Base-by-base conservation (phyloP, 305 asterid species). In the Fraxinus angustifolia region DNA sequence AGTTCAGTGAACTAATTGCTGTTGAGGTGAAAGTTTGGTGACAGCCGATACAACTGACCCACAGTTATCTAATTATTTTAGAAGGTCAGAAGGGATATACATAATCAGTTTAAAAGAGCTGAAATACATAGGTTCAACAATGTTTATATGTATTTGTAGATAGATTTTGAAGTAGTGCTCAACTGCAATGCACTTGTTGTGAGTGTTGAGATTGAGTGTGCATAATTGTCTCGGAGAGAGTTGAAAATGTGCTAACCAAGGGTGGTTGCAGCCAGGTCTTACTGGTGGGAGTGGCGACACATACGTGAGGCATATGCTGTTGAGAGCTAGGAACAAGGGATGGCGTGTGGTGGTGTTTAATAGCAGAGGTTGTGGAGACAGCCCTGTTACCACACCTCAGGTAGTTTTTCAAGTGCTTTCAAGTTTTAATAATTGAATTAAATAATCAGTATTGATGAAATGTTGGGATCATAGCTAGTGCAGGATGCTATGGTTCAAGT, bases 381-480 rank as follows among this genome's bases (percentile, higher is more conserved):
- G 97, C 89, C 99, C 99, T 34, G 97, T 96, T 67, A 94, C 91
- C 82, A 92, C 99, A 17, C 87, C 98, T 82, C 98, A 96, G 98
- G 99, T 94, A 87, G 77, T 78, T 23, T 76, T 72, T 70, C 75
- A 14, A 4, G n/a, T 12, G 38, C 38, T 68, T 19, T 30, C 7
- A 30, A 11, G 26, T 68, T 68, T 14, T 12, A 40, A 28, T 72
- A 30, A 74, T 68, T 30, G 77, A 14, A 35, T 81, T 17, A 28
- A 68, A 68, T 28, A 67, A 67, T 67, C 38, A 4, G 73, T 1
- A 10, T 28, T 67, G 3, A 67, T 67, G 73, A 28, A 67, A 28
- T 28, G 35, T 67, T 67, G 17, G 19, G 19, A 28, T 4, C 38
- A 67, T 62, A 21, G 5, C 28, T 21, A 62, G 12, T 23, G 31